phyloP scores from a whole-genome alignment of 805 yeast genomes.

The Maudiozyma barnettii region DNA sequence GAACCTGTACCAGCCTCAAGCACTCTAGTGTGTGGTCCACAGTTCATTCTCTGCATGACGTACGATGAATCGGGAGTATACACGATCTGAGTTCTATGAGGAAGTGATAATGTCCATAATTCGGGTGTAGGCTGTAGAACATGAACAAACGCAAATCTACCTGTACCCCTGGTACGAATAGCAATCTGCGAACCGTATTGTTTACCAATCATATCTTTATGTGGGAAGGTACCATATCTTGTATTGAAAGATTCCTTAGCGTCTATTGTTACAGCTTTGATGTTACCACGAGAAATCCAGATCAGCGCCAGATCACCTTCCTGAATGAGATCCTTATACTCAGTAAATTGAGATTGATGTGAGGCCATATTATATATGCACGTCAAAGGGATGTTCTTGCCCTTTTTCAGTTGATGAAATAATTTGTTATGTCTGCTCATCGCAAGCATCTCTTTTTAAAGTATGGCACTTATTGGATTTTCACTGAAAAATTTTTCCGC shows the following conservation, averaged over 20 bases:
- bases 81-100: conserved; percentile 96
- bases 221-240: conserved; percentile 85
- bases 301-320: conserved; percentile 84
- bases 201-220: conserved; percentile 69
- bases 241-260: conserved; percentile 63
- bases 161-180: conserved; percentile 48
- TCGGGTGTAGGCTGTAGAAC: conserved; percentile 89
- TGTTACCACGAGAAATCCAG: conserved; percentile 70
- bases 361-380: no score
- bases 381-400: no score
- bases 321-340: conserved; percentile 57
- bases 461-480: no score
- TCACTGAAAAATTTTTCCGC: no score
- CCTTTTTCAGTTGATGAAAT: no score
- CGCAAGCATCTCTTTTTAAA: no score
- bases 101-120: conserved; percentile 89
- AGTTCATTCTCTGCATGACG: conserved; percentile 70
- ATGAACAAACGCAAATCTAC: conserved; percentile 67
- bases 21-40: conserved; percentile 65
- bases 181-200: conserved; percentile 80
- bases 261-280: conserved; percentile 62
- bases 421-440: no score
- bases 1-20: conserved; percentile 98
- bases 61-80: conserved; percentile 93
- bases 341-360: conserved; percentile 32